Base-by-base conservation (phyloP, 495 filamentous ascomycete species). In the Zalerion maritima region DNA sequence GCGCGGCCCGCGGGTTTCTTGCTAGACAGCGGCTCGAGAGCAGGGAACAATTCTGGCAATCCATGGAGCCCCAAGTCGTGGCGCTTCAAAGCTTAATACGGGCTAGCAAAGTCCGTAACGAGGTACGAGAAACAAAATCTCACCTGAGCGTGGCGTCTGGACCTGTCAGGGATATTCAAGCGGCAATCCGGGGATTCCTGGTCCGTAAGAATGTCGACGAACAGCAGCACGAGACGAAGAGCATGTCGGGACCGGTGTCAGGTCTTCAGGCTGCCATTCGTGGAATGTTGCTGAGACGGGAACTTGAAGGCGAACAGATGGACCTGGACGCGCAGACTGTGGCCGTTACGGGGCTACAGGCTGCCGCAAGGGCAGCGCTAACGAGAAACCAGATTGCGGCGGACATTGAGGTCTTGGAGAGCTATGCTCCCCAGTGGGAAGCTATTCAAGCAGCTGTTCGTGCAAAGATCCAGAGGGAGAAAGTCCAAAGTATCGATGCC, bases 1-100 rank as follows among this genome's bases (percentile, higher is more conserved):
- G 81, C 34, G 64, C 72, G 5, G 73, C 72, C 2, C 70, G 87
- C 30, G 91, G 84, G 8, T 92, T 79, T 41, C 52, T 94, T 20
- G 64, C 76, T 17, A 74, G 91, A 28, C 67, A 64, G 21, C 67
- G 65, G 23, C 67, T 73, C 44, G 54, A 53, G 29, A 55, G 60
- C 13, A 69, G 73, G 39, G 69, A 78, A 47, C 51, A 68, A 20
- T 68, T 64, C 54, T 85, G 79, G 61, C 68, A 76, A 42, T 67
- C 69, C 31, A 75, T 73, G 27, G 76, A 87, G 42, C 45, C 52
- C 9, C 69, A 86, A 26, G 64, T 97, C 21, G 54, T 89, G 16
- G 64, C 68, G 31, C 53, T 97, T n/a, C 89, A 97, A 52, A 89
- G 75, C 39, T 57, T 91, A 17, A 69, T 86, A 32, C 66, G 89